Base-by-base conservation (phyloP, 371 early-diverging fungal species). In the Mucor sp. region DNA sequence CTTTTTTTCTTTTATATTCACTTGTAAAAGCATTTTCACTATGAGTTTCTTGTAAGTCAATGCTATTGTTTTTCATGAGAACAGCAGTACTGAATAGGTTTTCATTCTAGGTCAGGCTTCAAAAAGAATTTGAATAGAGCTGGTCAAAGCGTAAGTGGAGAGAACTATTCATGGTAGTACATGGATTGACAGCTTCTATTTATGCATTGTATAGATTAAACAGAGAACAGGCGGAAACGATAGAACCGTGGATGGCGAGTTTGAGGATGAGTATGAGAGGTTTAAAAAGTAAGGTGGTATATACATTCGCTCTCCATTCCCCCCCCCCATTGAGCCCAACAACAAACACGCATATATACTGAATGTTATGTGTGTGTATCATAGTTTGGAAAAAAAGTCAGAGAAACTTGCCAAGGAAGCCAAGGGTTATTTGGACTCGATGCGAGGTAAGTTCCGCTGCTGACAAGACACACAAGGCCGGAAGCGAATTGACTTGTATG, bases 391-490 rank as follows among this genome's bases (percentile, higher is more conserved):
- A 74, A 76, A 84, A 27, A 95, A 97, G 60, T 86, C 91, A 2
- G 95, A 96, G 69, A 89, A 86, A 48, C 82, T 98, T 6, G 89
- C 94, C 69, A 93, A 91, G 65, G 96, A 98, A 76, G 89, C 98
- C n/a, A 94, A 94, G 75, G 95, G 95, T 27, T 98, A 97, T 75
- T 83, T 96, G 39, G 92, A 94, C 67, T 88, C 96, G 21, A 83
- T 97, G 41, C 71, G 92, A 78, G 90, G 93, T 91, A 79, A 66
- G 65, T 21, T n/a, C 6, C n/a, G n/a, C n/a, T n/a, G 12, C 12
- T 35, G 17, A n/a, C n/a, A n/a, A n/a, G n/a, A n/a, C n/a, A n/a
- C n/a, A n/a, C n/a, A n/a, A n/a, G n/a, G n/a, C n/a, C n/a, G n/a
- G n/a, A n/a, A n/a, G n/a, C n/a, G n/a, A n/a, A n/a, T n/a, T n/a